A percentile compares a stretch with the other conserved stretches of the same genome.
Evolutionary conservation across 352 stramenopile species (phyloP).

Genomic region (Pythium diclinum): DNA sequence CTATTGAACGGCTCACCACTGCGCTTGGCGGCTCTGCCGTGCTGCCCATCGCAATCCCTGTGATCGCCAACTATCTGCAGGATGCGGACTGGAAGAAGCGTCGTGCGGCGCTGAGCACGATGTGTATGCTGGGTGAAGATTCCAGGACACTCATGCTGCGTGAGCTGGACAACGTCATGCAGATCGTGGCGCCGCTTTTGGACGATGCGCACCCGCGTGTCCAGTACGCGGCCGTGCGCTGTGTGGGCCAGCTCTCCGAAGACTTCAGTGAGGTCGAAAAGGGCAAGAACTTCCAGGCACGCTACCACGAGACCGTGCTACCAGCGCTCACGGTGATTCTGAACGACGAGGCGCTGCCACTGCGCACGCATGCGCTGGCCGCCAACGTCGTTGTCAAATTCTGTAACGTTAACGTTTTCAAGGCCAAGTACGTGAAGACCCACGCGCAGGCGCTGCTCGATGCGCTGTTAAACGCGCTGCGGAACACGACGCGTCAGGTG

Average conservation of each 20-base stretch:
- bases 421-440: constrained; percentile 65
- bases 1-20: constrained; percentile 74
- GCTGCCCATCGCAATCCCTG: constrained; percentile 72
- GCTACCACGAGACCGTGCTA: constrained; percentile 64
- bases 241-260: constrained; percentile 76
- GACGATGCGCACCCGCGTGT: constrained; percentile 72
- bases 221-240: constrained; percentile 82
- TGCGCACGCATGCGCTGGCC: constrained; percentile 72
- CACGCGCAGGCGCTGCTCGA: constrained; percentile 70
- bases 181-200: constrained; percentile 64
- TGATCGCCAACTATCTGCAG: constrained; percentile 65
- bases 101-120: constrained; percentile 75
- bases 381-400: constrained; percentile 85
- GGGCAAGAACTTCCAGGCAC: constrained; percentile 86
- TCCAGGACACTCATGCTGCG: constrained; percentile 77
- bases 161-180: constrained; percentile 74
- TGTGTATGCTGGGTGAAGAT: constrained; percentile 71
- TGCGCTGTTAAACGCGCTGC: constrained; percentile 77
- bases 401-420: constrained; percentile 84
- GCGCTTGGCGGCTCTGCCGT: constrained; percentile 70
- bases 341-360: constrained; percentile 49
- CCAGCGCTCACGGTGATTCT: constrained; percentile 67
- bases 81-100: constrained; percentile 70
- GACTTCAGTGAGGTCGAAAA: constrained; percentile 84
- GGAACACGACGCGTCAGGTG: constrained; percentile 71